These are phyloP conservation scores for Amaranthus cruentus DNA, from an alignment of 148 eudicot genomes.

Conservation along the genomic window DNA sequence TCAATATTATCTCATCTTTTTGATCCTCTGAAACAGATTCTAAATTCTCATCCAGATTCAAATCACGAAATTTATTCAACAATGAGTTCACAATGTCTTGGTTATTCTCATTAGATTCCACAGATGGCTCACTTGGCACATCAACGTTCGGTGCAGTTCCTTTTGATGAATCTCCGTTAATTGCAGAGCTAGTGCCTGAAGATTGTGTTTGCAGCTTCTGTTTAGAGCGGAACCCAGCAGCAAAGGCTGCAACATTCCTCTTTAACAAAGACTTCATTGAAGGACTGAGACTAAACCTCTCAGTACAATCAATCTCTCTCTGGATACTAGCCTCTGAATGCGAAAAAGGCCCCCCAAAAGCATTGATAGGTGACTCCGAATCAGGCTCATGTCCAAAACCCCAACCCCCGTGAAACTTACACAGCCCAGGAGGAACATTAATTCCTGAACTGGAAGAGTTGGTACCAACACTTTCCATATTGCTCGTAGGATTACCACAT, in stretches of 20 bases:
- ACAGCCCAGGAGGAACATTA: conserved; percentile 57
- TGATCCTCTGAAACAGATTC: conserved; percentile 67
- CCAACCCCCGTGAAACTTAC: conserved; percentile 87
- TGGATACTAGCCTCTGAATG: conserved; percentile 49
- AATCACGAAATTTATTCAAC: conserved; percentile 70
- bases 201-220: conserved; percentile 44
- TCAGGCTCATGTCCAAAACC: conserved; percentile 65
- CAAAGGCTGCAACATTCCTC: conserved; percentile 85
- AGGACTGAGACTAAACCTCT: conserved; percentile 88
- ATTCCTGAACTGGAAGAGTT: conserved; percentile 33
- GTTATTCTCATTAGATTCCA: conserved; percentile 46
- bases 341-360: conserved; percentile 47
- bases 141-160: conserved; percentile 33
- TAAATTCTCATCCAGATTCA: conserved; percentile 78
- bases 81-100: conserved; percentile 68
- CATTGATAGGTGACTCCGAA: conserved; percentile 56
- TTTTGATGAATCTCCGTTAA: conserved; percentile 37
- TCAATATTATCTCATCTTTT: conserved; percentile 78
- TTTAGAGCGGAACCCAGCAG: conserved; percentile 77
- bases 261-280: conserved; percentile 77
- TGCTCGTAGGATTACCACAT: conserved; percentile 26
- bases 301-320: conserved; percentile 80
- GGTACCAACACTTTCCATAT: conserved; percentile 38
- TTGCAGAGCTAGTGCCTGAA: conserved; percentile 36
- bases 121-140: conserved; percentile 32